Conservation (phyloP, 805 yeast species). For the Ogataea thermomethanolica region DNA sequence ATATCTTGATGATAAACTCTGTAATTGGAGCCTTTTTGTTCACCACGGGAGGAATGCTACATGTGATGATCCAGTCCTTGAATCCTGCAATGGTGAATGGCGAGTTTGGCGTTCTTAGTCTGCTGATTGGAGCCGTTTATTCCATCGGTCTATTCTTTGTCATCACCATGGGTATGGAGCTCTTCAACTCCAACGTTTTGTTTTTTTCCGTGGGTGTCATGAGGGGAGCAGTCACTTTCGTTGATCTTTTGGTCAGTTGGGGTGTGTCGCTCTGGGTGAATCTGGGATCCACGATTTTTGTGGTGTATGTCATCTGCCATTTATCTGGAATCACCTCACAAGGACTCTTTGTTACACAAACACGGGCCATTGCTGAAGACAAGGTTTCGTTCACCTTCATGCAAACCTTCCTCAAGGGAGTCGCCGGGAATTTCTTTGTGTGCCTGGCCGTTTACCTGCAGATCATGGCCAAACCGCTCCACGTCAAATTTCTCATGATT, state of each 20-base stretch:
- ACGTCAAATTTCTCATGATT: conserved; percentile 66
- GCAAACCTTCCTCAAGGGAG: conserved; percentile 62
- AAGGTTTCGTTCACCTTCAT: conserved; percentile 48
- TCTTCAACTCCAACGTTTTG: conserved; percentile 70
- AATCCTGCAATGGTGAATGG: conserved; percentile 39
- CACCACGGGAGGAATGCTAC: conserved; percentile 70
- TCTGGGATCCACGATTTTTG: conserved; percentile 60
- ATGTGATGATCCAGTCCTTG: conserved; percentile 51
- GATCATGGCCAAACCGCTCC: conserved; percentile 73
- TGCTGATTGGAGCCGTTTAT: conserved; percentile 59
- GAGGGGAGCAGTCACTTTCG: conserved; percentile 63
- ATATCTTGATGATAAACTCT: conserved; percentile 59
- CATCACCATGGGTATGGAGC: conserved; percentile 69
- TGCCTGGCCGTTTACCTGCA: conserved; percentile 74
- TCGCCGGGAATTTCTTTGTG: conserved; percentile 77
- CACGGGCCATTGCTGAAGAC: conserved; percentile 43
- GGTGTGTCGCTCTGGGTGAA: conserved; percentile 63
- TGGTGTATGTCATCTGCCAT: conserved; percentile 60
- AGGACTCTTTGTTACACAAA: conserved; percentile 43
- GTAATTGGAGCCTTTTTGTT: conserved; percentile 68
- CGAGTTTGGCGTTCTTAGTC: conserved; percentile 47
- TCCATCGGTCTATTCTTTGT: conserved; percentile 76
- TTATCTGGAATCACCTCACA: conserved; percentile 47
- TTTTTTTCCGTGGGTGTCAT: conserved; percentile 67
- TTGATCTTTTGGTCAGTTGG: conserved; percentile 68